phyloP scores from a whole-genome alignment of 2,329 filamentous ascomycete genomes.

The Chalaropsis thielavioides region DNA sequence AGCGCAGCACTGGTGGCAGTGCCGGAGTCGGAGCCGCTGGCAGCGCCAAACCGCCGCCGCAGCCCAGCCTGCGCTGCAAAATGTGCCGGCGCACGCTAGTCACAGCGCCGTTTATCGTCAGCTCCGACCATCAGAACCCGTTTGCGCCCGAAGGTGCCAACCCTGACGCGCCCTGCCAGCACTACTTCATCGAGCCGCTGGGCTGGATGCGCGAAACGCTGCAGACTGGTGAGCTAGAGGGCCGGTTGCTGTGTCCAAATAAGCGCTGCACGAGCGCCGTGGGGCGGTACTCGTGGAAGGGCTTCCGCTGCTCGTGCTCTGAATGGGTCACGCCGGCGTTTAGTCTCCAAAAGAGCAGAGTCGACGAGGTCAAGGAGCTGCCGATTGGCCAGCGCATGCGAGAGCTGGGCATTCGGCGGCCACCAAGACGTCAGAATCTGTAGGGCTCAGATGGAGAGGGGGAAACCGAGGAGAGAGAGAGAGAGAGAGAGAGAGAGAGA shows the following conservation, averaged over 20 bases:
- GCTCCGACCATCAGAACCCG: constrained; percentile 35
- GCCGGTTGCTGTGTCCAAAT: constrained; percentile 71
- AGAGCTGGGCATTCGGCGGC: constrained; percentile 39
- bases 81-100: constrained; percentile 64
- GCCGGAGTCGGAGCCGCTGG: no score
- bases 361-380: constrained; percentile 49
- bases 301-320: constrained; percentile 80
- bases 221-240: constrained; percentile 66
- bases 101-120: constrained; percentile 45
- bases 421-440: constrained; percentile 31
- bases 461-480: not conserved
- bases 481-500: not conserved
- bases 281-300: constrained; percentile 92
- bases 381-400: constrained; percentile 19
- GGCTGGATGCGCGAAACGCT: constrained; percentile 87
- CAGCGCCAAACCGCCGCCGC: constrained; percentile 9
- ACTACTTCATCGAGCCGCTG: constrained; percentile 82
- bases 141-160: constrained; percentile 21
- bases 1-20: not conserved
- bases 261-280: constrained; percentile 64
- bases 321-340: constrained; percentile 87
- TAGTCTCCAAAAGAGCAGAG: constrained; percentile 64
- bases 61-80: constrained; percentile 54
- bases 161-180: constrained; percentile 44
- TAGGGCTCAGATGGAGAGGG: constrained; percentile 18